phyloP scores from a whole-genome alignment of 1,284 basidiomycete genomes.

The Cutaneotrichosporon sp. region DNA sequence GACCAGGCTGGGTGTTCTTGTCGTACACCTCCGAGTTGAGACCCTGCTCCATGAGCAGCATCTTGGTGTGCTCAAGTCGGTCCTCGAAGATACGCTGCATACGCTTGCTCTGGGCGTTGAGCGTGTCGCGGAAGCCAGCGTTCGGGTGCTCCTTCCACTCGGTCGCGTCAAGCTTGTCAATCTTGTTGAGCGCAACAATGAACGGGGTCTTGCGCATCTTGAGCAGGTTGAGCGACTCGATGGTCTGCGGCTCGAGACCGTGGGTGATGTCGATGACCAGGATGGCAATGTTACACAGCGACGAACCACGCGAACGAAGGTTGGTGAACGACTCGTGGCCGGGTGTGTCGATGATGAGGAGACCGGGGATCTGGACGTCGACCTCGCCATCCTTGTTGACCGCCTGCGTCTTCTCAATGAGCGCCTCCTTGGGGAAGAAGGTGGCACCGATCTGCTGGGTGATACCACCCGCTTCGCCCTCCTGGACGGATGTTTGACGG shows the following conservation, averaged over 20 bases:
- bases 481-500: constrained; percentile 99
- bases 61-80: constrained; percentile 74
- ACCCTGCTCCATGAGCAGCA: constrained; percentile 96
- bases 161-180: constrained; percentile 46
- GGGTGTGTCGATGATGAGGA: constrained; percentile 96
- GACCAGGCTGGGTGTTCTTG: constrained; percentile 92
- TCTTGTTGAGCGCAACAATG: constrained; percentile 96
- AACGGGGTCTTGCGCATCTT: constrained; percentile 96
- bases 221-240: constrained; percentile 90
- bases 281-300: constrained; percentile 98
- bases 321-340: constrained; percentile 99
- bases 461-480: constrained; percentile 99
- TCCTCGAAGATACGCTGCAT: constrained; percentile 93
- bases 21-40: constrained; percentile 94
- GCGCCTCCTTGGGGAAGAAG: constrained; percentile 97
- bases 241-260: constrained; percentile 93
- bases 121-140: constrained; percentile 84
- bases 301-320: constrained; percentile 89
- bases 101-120: constrained; percentile 73
- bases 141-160: constrained; percentile 91
- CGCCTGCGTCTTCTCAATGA: constrained; percentile 85
- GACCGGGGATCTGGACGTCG: constrained; percentile 95
- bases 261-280: constrained; percentile 99
- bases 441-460: constrained; percentile 99
- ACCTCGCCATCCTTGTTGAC: constrained; percentile 78